Base-by-base conservation (phyloP, 2,329 filamentous ascomycete species). In the Exophiala sp. region DNA sequence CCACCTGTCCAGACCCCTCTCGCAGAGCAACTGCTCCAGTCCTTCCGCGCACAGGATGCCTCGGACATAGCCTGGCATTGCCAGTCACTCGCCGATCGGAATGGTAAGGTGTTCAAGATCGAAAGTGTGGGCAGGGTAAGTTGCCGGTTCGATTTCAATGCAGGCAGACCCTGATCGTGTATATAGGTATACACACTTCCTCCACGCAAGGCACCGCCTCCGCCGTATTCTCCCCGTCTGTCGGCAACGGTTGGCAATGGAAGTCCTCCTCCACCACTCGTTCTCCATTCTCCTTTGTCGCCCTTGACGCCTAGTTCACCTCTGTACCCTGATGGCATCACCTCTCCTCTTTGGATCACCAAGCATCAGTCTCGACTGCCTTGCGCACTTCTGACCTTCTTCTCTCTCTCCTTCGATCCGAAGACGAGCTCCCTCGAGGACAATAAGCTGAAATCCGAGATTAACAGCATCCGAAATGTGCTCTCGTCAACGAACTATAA, bases 231-330 rank as follows among this genome's bases (percentile, higher is more conserved):
- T 43, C 70, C 72, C 37, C 66, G 70, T 43, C 64, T 73, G 44
- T 73, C 72, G 43, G 63, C 77, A 77, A 51, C 75, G 14, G 72
- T 62, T 42, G 59, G 55, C 52, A 58, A 58, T 24, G 74, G 78
- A 43, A 62, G 68, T 2, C 69, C 75, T 46, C 66, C 70, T 30
- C 66, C 73, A 19, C 68, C 74, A 14, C 70, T 76, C 52, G 72
- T 82, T n/a, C 72, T 95, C 3, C 91, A 97, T 67, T 97, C 93
- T 10, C 88, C 90, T 1, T 82, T 95, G 58, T 97, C 93, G 2
- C 93, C 91, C 1, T 75, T 97, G 23, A 93, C 86, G 32, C 89
- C 90, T 2, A 78, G 78, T 6, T 95, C 91, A 6, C 75, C 81
- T 2, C 77, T 94, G 2, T 97, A 93, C 64, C 90, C 91, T 6